Evolutionary conservation across 2,329 filamentous ascomycete genomes (phyloP), one percentile per base, ranked within the genome.

Genomic region (Grosmannia huntii): DNA sequence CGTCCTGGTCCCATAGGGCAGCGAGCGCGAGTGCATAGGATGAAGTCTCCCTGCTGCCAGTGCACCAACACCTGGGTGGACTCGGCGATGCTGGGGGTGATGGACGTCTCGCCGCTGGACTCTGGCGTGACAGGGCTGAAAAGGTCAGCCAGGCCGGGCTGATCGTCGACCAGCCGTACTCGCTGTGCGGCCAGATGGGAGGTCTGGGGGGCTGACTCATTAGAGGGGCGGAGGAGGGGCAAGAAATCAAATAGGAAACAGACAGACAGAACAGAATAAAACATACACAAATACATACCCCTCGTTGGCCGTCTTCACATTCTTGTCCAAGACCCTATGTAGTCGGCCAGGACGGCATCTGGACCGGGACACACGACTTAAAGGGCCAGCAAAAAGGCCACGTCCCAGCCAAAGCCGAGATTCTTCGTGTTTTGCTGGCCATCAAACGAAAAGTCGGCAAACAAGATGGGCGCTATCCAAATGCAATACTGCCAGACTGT

Each of bases 301-400:
- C 59, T 67, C 66, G 55, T 66, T 68, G 41, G 66, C 66, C 14
- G 64, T 66, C 11, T 65, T 64, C 4, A 67, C 64, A 19, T 67
- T 67, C 48, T 61, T 61, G 2, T 65, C 65, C 21, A 65, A 61
- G 6, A 67, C 53, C 7, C 16, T 16, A 57, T 33, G 25, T 23
- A 46, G 23, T 53, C n/a, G 23, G 48, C 11, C 16, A 57, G 25
- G 11, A 33, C 16, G 7, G 21, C n/a, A 2, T 33, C 31, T 2
- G 33, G 23, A 21, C 6, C 14, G 4, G n/a, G 4, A 16, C 36
- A 10, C 21, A 28, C 14, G 21, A 25, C 50, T 23, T 36, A 1
- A 19, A 57, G 50, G 14, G 56, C 56, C 49, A 54, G 23, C 6
- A 50, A 50, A 25, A 57, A 57, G 25, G 31, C 12, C 4, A 50